A percentile compares a stretch with the other conserved stretches of the same genome.
phyloP scores from a whole-genome alignment of 2,329 filamentous ascomycete genomes.

The Shiraia sp. region DNA sequence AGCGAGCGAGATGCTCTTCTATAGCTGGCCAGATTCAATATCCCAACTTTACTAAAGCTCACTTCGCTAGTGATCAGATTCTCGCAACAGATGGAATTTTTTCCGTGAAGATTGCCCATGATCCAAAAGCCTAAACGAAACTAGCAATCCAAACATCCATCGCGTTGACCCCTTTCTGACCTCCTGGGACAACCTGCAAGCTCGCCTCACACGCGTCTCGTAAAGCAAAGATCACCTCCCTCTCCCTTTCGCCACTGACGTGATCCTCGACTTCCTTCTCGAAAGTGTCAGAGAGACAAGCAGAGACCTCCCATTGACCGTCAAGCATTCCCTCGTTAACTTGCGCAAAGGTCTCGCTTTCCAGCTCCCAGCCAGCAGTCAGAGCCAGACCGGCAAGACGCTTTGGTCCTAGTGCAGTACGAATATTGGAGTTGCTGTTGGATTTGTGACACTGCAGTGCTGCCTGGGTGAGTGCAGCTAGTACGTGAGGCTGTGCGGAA shows the following conservation, averaged over 20 bases:
- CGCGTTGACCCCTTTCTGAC: constrained; percentile 13
- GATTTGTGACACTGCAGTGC: constrained; percentile 49
- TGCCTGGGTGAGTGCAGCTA: constrained; percentile 54
- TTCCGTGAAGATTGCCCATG: not conserved
- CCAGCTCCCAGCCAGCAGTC: constrained; percentile 45
- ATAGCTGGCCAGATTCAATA: constrained; percentile 1
- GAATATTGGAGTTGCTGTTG: constrained; percentile 52
- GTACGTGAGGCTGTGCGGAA: constrained; percentile 53
- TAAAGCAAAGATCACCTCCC: constrained; percentile 14
- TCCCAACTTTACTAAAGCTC: constrained; percentile 1
- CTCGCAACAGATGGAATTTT: not conserved
- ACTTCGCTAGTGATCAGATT: not conserved
- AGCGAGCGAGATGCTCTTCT: constrained; percentile 1
- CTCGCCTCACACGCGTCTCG: constrained; percentile 27
- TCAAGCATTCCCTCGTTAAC: constrained; percentile 44
- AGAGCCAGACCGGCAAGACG: constrained; percentile 45
- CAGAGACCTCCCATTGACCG: constrained; percentile 49
- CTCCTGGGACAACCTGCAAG: constrained; percentile 13
- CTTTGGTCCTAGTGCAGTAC: constrained; percentile 50
- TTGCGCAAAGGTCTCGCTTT: constrained; percentile 44
- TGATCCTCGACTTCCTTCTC: constrained; percentile 16
- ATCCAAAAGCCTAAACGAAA: constrained; percentile 13
- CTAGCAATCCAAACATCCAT: constrained; percentile 28
- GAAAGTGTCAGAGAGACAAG: constrained; percentile 17
- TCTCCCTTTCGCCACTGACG: constrained; percentile 18